Conservation (phyloP, 83 land plant genomes). For the Thuja plicata region DNA sequence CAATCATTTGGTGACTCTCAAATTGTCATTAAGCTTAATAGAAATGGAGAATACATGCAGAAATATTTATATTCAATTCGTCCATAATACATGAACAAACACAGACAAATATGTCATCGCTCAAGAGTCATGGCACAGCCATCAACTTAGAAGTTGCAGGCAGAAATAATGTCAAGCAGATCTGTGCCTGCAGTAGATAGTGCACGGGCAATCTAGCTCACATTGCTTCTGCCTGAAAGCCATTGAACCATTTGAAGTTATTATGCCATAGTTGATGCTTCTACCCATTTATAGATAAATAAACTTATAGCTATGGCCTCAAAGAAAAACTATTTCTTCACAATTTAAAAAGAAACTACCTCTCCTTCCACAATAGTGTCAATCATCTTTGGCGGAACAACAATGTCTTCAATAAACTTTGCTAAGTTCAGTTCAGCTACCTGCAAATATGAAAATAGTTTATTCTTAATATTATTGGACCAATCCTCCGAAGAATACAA, state of each 20-base stretch:
- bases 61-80: neutral
- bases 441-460: constrained; percentile 29
- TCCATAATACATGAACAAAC: neutral
- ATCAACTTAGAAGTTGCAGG: neutral
- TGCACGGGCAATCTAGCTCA: neutral
- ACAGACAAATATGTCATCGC: neutral
- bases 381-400: constrained; percentile 96
- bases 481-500: constrained; percentile 12
- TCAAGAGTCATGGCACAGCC: neutral
- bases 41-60: neutral
- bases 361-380: constrained; percentile 98
- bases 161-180: constrained; percentile 2
- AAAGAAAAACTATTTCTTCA: neutral
- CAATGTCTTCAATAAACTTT: constrained; percentile 90
- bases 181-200: neutral
- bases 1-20: neutral
- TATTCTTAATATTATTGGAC: neutral
- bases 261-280: neutral
- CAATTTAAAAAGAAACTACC: constrained; percentile 43
- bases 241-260: neutral
- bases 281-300: neutral
- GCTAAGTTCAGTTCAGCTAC: constrained; percentile 94
- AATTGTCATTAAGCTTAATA: neutral
- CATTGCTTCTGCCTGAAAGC: neutral
- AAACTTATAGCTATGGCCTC: neutral